Evolutionary conservation across 345 rosid species (phyloP).

Genomic region (Acer campestre): DNA sequence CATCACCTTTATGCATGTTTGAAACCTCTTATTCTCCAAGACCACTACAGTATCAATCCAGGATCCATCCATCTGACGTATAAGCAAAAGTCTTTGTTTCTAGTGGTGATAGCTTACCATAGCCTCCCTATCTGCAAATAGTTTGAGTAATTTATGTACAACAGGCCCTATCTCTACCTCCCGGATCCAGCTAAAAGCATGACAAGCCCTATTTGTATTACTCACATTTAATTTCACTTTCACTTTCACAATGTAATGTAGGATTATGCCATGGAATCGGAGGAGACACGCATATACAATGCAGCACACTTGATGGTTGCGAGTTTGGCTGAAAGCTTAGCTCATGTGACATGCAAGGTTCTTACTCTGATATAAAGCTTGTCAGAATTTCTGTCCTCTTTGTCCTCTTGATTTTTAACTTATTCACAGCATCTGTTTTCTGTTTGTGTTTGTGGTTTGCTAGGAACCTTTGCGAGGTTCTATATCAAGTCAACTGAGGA

Average conservation of each 20-base stretch:
- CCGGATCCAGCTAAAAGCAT: constrained; percentile 1
- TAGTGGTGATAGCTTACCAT: not conserved
- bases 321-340: constrained; percentile 97
- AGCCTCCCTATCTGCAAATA: not conserved
- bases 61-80: too few relatives aligned
- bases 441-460: constrained; percentile 24
- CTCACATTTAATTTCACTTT: not conserved
- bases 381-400: constrained; percentile 7
- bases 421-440: constrained; percentile 5
- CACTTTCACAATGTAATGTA: constrained; percentile 17
- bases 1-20: not conserved
- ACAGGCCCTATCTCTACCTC: not conserved
- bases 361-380: not conserved
- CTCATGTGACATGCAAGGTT: constrained; percentile 99
- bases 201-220: not conserved
- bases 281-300: constrained; percentile 84
- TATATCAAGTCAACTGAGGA: constrained; percentile 84
- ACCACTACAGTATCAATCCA: not conserved
- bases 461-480: constrained; percentile 94
- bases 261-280: constrained; percentile 95
- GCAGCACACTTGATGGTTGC: constrained; percentile 99
- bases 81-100: not conserved
- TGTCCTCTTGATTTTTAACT: constrained; percentile 13
- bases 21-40: not conserved
- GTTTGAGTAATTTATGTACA: not conserved